These are phyloP conservation scores for Xanthoconium stramineum DNA, from an alignment of 768 basidiomycete genomes.

Conservation along the genomic window DNA sequence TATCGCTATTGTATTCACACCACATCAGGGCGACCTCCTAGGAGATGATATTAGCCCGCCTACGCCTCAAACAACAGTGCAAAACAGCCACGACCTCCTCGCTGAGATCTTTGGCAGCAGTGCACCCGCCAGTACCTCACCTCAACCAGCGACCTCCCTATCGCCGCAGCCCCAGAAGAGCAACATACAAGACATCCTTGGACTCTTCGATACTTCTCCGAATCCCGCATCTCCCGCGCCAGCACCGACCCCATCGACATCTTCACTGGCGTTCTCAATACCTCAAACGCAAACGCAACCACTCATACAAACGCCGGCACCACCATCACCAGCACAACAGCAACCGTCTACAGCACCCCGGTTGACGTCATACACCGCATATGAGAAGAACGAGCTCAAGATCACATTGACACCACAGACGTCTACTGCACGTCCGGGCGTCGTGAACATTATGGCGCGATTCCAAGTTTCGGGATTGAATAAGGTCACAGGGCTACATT, in stretches of 20 bases:
- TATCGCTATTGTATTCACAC: background rate
- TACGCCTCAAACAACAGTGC: slow-evolving; percentile 39
- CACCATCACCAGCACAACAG: slow-evolving; percentile 33
- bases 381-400: slow-evolving; percentile 87
- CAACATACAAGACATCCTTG: slow-evolving; percentile 86
- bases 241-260: slow-evolving; percentile 8
- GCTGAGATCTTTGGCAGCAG: slow-evolving; percentile 85
- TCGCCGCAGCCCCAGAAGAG: slow-evolving; percentile 49
- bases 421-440: slow-evolving; percentile 74
- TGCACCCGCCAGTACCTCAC: slow-evolving; percentile 29
- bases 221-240: slow-evolving; percentile 28
- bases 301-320: slow-evolving; percentile 33
- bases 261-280: slow-evolving; percentile 38
- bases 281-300: slow-evolving; percentile 34
- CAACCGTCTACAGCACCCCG: slow-evolving; percentile 40
- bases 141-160: slow-evolving; percentile 37
- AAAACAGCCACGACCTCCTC: slow-evolving; percentile 81
- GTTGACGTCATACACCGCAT: slow-evolving; percentile 76
- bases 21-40: slow-evolving; percentile 61
- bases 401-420: slow-evolving; percentile 89
- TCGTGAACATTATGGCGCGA: slow-evolving; percentile 85
- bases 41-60: slow-evolving; percentile 66
- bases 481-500: slow-evolving; percentile 65
- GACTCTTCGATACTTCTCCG: slow-evolving; percentile 68
- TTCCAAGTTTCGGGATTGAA: slow-evolving; percentile 68